phyloP scores from a whole-genome alignment of 306 rosid genomes.

The Fagus crenata region DNA sequence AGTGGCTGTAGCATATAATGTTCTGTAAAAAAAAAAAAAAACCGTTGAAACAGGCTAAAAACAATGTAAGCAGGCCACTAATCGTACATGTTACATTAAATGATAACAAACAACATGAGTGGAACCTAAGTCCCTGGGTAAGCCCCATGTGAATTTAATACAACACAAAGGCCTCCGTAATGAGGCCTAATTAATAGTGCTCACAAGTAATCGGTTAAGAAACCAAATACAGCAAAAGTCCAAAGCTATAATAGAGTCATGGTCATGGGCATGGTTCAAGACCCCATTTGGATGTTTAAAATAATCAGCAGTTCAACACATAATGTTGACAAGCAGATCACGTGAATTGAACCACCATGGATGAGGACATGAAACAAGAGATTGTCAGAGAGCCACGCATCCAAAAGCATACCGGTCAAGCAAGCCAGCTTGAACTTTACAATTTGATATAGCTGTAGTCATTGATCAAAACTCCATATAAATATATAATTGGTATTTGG shows the following conservation, averaged over 20 bases:
- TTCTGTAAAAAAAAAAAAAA: conserved; percentile 44
- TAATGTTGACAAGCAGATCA: background rate
- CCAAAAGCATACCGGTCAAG: background rate
- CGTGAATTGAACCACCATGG: background rate
- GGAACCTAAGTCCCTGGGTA: background rate
- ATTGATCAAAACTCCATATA: background rate
- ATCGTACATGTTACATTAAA: background rate
- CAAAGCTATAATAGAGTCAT: background rate
- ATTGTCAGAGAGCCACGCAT: background rate
- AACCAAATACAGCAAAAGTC: background rate
- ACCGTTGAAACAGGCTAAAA: conserved; percentile 15
- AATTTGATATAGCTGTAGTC: background rate
- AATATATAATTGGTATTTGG: background rate
- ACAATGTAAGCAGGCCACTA: background rate
- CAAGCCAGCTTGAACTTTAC: background rate
- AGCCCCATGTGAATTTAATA: background rate
- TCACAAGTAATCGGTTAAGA: background rate
- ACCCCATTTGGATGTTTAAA: background rate
- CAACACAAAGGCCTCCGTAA: background rate
- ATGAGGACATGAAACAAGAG: background rate
- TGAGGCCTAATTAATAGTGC: background rate
- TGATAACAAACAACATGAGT: background rate
- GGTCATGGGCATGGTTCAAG: conserved; percentile 4
- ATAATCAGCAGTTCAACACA: background rate
- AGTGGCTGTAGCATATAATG: conserved; percentile 72